A percentile compares a stretch with the other conserved stretches of the same genome.
Conservation (phyloP, 1,284 basidiomycete species). For the Ganoderma lingzhi region DNA sequence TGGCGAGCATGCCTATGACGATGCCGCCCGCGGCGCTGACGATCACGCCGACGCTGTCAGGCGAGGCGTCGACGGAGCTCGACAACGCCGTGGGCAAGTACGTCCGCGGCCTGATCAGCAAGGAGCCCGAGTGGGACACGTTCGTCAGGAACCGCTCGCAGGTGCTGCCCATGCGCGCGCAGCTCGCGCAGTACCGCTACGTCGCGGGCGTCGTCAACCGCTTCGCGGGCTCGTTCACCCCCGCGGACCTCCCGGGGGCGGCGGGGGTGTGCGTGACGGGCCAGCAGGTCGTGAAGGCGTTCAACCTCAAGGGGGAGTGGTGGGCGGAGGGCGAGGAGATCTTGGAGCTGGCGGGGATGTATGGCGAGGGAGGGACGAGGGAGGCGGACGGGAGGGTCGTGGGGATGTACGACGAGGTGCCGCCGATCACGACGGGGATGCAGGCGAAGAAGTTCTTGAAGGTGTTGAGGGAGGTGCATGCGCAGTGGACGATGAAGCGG, state of each 20-base stretch:
- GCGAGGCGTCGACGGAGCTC: slow-evolving; percentile 27
- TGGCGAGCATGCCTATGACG: slow-evolving; percentile 10
- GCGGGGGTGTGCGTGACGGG: slow-evolving; percentile 42
- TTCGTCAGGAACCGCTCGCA: slow-evolving; percentile 35
- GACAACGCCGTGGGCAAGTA: slow-evolving; percentile 35
- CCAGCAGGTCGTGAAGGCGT: slow-evolving; percentile 62
- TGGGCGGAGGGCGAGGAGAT: slow-evolving; percentile 59
- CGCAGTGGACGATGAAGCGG: slow-evolving; percentile 33
- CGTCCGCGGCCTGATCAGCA: slow-evolving; percentile 33
- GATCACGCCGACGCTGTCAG: slow-evolving; percentile 24
- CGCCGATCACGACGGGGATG: slow-evolving; percentile 47
- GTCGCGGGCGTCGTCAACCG: slow-evolving; percentile 39
- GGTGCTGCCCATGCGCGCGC: slow-evolving; percentile 36
- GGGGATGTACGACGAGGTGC: slow-evolving; percentile 56
- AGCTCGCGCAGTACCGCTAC: slow-evolving; percentile 42
- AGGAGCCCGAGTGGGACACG: slow-evolving; percentile 35
- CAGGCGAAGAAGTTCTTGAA: slow-evolving; percentile 57
- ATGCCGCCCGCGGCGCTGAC: slow-evolving; percentile 27
- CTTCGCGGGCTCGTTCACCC: slow-evolving; percentile 33
- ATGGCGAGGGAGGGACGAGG: slow-evolving; percentile 62
- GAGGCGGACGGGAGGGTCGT: slow-evolving; percentile 57
- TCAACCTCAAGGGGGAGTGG: slow-evolving; percentile 55
- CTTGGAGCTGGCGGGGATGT: slow-evolving; percentile 56
- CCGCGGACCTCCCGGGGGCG: slow-evolving; percentile 34
- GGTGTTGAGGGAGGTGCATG: slow-evolving; percentile 56